Conservation (phyloP, 768 basidiomycete genomes). For the Tylopilus intermedius region DNA sequence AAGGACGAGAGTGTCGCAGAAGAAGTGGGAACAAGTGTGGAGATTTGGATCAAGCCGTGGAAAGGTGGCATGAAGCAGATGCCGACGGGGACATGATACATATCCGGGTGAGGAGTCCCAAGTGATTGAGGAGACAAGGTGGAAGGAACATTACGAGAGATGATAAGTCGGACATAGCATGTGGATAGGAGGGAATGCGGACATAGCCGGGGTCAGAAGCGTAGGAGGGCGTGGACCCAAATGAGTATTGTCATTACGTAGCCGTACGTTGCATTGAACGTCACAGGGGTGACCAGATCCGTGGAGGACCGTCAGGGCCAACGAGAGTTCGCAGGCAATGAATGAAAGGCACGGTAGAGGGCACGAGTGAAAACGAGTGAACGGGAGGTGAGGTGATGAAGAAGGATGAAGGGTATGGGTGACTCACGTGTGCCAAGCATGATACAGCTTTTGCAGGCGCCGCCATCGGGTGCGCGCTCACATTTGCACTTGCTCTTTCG, state of each 20-base stretch:
- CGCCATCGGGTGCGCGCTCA: conserved; percentile 55
- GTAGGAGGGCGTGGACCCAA: neutral
- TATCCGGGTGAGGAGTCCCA: conserved; percentile 2
- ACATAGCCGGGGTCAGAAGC: neutral
- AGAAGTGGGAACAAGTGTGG: conserved; percentile 2
- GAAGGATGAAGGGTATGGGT: neutral
- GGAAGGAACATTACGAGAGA: conserved; percentile 16
- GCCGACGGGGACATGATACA: conserved; percentile 7
- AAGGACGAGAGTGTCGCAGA: conserved; percentile 6
- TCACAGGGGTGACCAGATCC: conserved; percentile 4
- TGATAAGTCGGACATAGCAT: conserved; percentile 8
- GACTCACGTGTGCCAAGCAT: conserved; percentile 65
- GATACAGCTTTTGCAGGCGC: conserved; percentile 73
- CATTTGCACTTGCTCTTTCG: conserved; percentile 89
- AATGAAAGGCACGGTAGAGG: conserved; percentile 1
- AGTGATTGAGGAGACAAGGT: conserved; percentile 7
- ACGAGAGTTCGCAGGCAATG: neutral
- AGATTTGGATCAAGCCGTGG: neutral
- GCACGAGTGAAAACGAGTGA: neutral
- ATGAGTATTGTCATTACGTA: conserved; percentile 14
- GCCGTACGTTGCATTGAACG: conserved; percentile 7
- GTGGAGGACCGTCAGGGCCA: neutral
- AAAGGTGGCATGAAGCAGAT: neutral
- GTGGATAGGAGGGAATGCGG: conserved; percentile 10
- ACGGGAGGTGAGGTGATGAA: conserved; percentile 10